Conservation (phyloP, 805 yeast genomes). For the Metschnikowia cerradonensis region DNA sequence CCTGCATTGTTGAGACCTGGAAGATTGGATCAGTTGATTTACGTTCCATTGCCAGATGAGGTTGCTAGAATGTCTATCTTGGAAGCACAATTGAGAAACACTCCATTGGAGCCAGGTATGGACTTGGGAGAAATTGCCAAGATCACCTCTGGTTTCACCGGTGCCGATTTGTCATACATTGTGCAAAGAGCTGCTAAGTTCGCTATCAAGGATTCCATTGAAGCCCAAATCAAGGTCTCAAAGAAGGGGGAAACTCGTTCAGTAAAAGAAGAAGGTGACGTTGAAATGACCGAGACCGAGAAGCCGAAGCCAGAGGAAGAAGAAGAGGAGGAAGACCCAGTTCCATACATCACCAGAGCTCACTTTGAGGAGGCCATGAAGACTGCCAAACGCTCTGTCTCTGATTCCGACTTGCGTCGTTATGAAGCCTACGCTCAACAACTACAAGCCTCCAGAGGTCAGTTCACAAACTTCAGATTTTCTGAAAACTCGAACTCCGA, state of each 20-base stretch:
- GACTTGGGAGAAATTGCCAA: slow-evolving; percentile 85
- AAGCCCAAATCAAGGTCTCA: slow-evolving; percentile 50
- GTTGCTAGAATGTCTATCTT: slow-evolving; percentile 88
- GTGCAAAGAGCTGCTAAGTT: slow-evolving; percentile 98
- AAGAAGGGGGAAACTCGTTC: slow-evolving; percentile 41
- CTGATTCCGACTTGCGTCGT: slow-evolving; percentile 96
- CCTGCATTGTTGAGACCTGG: slow-evolving; percentile 99
- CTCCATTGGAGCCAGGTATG: slow-evolving; percentile 97
- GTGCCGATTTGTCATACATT: slow-evolving; percentile 97
- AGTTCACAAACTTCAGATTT: slow-evolving; percentile 84
- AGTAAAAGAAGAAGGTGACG: slow-evolving; percentile 39
- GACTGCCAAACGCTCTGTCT: slow-evolving; percentile 96
- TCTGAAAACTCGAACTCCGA: slow-evolving; percentile 32
- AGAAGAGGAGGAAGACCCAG: slow-evolving; percentile 81
- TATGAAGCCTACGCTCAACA: slow-evolving; percentile 98
- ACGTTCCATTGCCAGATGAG: slow-evolving; percentile 98
- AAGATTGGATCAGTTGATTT: slow-evolving; percentile 95
- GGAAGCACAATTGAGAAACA: slow-evolving; percentile 94
- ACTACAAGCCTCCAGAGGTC: slow-evolving; percentile 93
- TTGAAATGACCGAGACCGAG: slow-evolving; percentile 38
- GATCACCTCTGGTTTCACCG: slow-evolving; percentile 96
- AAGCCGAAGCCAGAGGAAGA: slow-evolving; percentile 37
- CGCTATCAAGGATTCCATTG: slow-evolving; percentile 97
- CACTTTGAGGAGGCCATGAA: slow-evolving; percentile 99
- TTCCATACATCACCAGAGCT: slow-evolving; percentile 87